A percentile compares a stretch with the other conserved stretches of the same genome.
These are phyloP conservation scores for Hymenoscyphus infarciens DNA, from an alignment of 2,329 filamentous ascomycete species.

Conservation along the genomic window DNA sequence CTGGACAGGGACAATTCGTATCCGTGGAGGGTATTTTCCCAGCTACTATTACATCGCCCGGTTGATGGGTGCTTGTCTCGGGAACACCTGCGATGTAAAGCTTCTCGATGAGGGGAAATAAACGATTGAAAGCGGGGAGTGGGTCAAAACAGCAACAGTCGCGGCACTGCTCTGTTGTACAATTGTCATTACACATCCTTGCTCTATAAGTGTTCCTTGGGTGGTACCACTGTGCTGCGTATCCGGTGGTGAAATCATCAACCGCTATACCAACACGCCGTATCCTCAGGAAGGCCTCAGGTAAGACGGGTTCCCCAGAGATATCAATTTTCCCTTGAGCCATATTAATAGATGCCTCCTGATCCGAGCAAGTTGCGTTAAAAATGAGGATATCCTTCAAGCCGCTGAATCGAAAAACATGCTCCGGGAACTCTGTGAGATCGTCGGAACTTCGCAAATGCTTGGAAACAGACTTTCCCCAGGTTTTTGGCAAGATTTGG, in stretches of 20 bases:
- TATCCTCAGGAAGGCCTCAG: constrained; percentile 6
- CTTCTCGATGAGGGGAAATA: not conserved
- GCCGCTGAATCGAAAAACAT: constrained; percentile 13
- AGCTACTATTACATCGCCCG: too few relatives aligned
- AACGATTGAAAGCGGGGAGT: not conserved
- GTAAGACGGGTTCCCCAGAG: not conserved
- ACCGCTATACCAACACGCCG: constrained; percentile 8
- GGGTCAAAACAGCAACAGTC: not conserved
- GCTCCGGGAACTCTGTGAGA: not conserved
- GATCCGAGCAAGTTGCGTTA: constrained; percentile 6
- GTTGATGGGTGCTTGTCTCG: not conserved
- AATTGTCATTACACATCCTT: not conserved
- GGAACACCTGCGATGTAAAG: constrained; percentile 4
- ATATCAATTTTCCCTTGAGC: not conserved
- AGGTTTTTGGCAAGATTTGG: constrained; percentile 1
- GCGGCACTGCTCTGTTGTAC: not conserved
- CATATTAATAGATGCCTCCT: constrained; percentile 5
- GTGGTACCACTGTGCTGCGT: not conserved
- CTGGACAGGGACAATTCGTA: not conserved
- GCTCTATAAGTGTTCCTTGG: not conserved
- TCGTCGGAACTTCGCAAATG: not conserved
- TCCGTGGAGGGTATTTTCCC: not conserved
- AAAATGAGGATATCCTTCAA: constrained; percentile 13
- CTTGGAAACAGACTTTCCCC: too few relatives aligned
- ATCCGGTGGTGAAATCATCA: constrained; percentile 34